Evolutionary conservation across 2,329 filamentous ascomycete species (phyloP), one percentile per base, ranked within the genome.

Genomic region (Penicillium sp.): DNA sequence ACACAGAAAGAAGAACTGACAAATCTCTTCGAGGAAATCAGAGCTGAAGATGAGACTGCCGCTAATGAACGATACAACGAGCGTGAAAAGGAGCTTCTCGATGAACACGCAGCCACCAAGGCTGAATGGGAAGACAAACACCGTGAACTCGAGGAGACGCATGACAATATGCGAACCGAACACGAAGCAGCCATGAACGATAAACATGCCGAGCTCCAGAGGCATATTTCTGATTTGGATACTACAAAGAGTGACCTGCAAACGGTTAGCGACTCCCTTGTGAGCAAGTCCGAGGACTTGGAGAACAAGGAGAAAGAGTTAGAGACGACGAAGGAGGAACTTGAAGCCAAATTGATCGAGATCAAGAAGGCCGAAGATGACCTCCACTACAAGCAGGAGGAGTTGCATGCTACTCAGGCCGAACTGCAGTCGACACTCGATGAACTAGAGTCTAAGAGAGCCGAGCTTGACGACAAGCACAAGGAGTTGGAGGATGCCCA

Each of bases 21-120:
- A n/a, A 73, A 76, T 11, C 61, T 73, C 3, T 80, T 79, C 40
- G 78, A 81, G 59, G 74, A 74, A 46, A 75, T 77, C 59, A 75
- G 73, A 61, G 65, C 63, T 5, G 74, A 77, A 58, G 74, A 77
- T 40, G 71, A 74, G 61, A 71, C 66, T 50, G 62, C 70, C 1
- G 73, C 72, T 21, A 65, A 68, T 2, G 72, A 76, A 53, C 65
- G 63, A 14, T 64, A 72, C 59, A 70, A 69, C 38, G 65, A 63
- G 21, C 73, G 71, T 26, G 71, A 77, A 59, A 71, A 75, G 56
- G 74, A 79, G 59, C 71, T 81, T 56, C 68, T 71, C 5, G 70
- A 74, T 16, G 67, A 74, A 57, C 69, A 69, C 33, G 70, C 70
- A 45, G 59, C 65, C 20, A 66, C 69, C 55, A 70, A 68, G 52